These are phyloP conservation scores for Auricularia heimuer DNA, from an alignment of 768 basidiomycete genomes.

Conservation along the genomic window DNA sequence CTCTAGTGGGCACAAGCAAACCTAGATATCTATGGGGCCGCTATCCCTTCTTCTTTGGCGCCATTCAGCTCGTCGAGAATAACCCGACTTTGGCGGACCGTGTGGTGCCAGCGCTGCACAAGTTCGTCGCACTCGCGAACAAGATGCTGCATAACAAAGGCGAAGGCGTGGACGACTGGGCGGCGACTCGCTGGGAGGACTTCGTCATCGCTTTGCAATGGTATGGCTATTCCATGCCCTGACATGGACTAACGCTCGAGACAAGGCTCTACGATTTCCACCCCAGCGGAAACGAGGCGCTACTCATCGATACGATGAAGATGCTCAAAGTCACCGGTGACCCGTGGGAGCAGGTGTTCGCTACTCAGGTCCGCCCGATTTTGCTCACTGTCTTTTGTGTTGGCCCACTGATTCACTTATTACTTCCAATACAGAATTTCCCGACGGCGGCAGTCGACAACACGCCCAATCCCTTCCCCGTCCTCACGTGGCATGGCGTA, in stretches of 20 bases:
- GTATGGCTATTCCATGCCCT: conserved; percentile 18
- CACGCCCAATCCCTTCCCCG: conserved; percentile 36
- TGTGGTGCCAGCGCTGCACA: conserved; percentile 42
- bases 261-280: conserved; percentile 45
- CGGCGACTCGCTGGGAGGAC: conserved; percentile 47
- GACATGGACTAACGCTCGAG: too few species aligned
- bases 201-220: conserved; percentile 48
- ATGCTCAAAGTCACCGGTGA: conserved; percentile 41
- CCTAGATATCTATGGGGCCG: conserved; percentile 48
- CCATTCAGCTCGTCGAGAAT: conserved; percentile 45
- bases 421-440: conserved; percentile 29
- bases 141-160: conserved; percentile 41
- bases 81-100: conserved; percentile 32
- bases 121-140: conserved; percentile 44
- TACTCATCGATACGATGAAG: conserved; percentile 45
- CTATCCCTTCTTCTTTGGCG: conserved; percentile 50
- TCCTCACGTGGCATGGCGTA: conserved; percentile 26
- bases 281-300: conserved; percentile 36
- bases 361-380: conserved; percentile 24
- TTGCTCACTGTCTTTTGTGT: neutral
- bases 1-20: conserved; percentile 27
- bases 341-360: conserved; percentile 46
- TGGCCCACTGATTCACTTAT: neutral
- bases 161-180: conserved; percentile 44
- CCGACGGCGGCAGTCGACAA: conserved; percentile 32